phyloP scores from a whole-genome alignment of 495 filamentous ascomycete species.

The Hypoxylon rickii region DNA sequence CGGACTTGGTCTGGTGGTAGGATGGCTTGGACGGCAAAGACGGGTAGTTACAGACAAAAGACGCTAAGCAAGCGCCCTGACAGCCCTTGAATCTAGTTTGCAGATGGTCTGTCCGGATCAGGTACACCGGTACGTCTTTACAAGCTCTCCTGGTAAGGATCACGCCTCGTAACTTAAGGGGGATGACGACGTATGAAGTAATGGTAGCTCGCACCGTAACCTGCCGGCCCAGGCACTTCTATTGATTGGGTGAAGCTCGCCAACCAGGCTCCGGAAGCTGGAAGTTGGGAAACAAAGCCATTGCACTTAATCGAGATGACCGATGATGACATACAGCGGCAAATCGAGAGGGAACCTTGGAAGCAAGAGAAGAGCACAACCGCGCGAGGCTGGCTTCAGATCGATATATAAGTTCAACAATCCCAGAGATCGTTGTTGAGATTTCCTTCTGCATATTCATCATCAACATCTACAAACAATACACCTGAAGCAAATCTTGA shows the following conservation, averaged over 20 bases:
- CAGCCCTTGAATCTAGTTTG: background rate
- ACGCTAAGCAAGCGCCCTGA: background rate
- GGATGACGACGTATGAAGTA: constrained; percentile 38
- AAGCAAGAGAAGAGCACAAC: constrained; percentile 3
- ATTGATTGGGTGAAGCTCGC: constrained; percentile 17
- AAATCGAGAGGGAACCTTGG: constrained; percentile 12
- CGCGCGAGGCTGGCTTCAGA: background rate
- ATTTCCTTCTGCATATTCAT: background rate
- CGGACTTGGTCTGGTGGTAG: too few relatives aligned
- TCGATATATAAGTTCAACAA: constrained; percentile 17
- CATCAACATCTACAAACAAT: constrained; percentile 2
- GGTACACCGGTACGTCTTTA: constrained; percentile 15
- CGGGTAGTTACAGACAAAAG: constrained; percentile 3
- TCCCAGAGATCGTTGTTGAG: background rate
- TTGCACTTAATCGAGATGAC: constrained; percentile 29
- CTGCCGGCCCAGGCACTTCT: constrained; percentile 1
- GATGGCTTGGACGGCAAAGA: background rate
- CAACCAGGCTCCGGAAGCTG: constrained; percentile 6
- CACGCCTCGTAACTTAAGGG: constrained; percentile 10
- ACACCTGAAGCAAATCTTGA: constrained; percentile 14
- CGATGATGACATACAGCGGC: constrained; percentile 23
- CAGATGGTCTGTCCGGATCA: constrained; percentile 7
- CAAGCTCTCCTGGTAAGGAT: constrained; percentile 13
- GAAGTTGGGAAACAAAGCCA: constrained; percentile 14
- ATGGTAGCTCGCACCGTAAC: constrained; percentile 15